Base-by-base conservation (phyloP, 441 rosid genomes). In the Gossypium lobatum region DNA sequence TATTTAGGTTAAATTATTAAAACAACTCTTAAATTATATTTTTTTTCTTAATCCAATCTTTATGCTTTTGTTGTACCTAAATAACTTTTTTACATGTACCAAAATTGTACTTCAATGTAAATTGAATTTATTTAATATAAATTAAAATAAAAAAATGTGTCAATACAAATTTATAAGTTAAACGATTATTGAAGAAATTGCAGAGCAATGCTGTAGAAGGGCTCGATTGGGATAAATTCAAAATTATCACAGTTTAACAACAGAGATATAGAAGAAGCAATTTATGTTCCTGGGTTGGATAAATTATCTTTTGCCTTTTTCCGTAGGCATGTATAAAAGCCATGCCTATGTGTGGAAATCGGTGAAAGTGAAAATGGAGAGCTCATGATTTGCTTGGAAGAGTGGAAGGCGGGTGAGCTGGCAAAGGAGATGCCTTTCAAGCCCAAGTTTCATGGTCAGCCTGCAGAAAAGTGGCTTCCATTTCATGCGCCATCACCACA, bases 341-440 rank as follows among this genome's bases (percentile, higher is more conserved):
- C 66, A 76, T 92, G 88, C 85, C 85, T 23, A 61, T 31, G 79
- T 58, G 80, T 88, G 75, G 80, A 78, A 66, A 76, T 88, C 45
- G 80, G 78, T 34, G 89, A 78, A n/a, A 74, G 75, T 8, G 79
- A 54, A n/a, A 82, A 58, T 1, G 85, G 90, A 18, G 88, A 87
- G 79, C 89, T 97, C 78, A 73, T 77, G 72, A 77, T 89, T 3
- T 89, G 97, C 70, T 82, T 91, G 64, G 98, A 95, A 52, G 89
- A 85, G 78, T 87, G 88, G 86, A 80, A 71, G 55, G 31, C 31
- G 55, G 92, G 88, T 70, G 88, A 78, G 76, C 67, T 78, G 61
- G 94, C 79, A 0, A 85, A 85, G 73, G 95, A 86, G 91, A 92
- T 94, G 95, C 95, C 97, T 1, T 91, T 97, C 72, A 84, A 85